Conservation (phyloP, 805 yeast species). For the Clavispora santaluciae region DNA sequence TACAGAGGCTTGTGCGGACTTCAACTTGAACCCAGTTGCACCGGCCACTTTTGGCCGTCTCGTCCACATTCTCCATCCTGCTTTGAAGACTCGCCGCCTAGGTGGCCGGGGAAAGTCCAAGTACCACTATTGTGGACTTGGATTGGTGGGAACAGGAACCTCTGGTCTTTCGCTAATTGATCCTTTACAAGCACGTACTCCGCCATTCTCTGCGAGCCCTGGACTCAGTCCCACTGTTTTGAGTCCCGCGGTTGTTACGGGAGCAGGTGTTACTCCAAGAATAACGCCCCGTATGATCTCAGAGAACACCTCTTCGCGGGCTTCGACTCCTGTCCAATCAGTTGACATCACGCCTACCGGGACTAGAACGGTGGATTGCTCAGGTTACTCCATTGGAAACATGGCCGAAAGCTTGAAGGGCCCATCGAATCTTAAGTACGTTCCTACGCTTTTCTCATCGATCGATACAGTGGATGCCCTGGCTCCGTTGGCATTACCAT, state of each 20-base stretch:
- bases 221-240: constrained; percentile 4
- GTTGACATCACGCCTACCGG: too few species aligned
- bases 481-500: constrained; percentile 25
- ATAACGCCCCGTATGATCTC: background rate
- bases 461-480: constrained; percentile 16
- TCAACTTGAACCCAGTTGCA: constrained; percentile 52
- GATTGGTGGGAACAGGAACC: constrained; percentile 18
- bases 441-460: constrained; percentile 25
- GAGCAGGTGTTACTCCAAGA: background rate
- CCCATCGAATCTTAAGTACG: constrained; percentile 18
- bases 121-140: constrained; percentile 82
- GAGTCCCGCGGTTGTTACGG: background rate
- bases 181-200: constrained; percentile 11
- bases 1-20: constrained; percentile 34
- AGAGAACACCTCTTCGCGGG: background rate
- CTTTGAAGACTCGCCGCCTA: constrained; percentile 66
- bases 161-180: background rate
- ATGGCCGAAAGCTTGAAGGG: background rate
- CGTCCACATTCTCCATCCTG: constrained; percentile 44
- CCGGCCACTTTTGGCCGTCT: constrained; percentile 69
- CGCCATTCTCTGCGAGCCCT: constrained; percentile 4
- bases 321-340: too few species aligned
- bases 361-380: too few species aligned
- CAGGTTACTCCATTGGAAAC: too few species aligned
- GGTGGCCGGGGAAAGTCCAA: constrained; percentile 81